These are phyloP conservation scores for Saccharomycopsis sp. DNA, from an alignment of 805 yeast genomes.

Conservation along the genomic window DNA sequence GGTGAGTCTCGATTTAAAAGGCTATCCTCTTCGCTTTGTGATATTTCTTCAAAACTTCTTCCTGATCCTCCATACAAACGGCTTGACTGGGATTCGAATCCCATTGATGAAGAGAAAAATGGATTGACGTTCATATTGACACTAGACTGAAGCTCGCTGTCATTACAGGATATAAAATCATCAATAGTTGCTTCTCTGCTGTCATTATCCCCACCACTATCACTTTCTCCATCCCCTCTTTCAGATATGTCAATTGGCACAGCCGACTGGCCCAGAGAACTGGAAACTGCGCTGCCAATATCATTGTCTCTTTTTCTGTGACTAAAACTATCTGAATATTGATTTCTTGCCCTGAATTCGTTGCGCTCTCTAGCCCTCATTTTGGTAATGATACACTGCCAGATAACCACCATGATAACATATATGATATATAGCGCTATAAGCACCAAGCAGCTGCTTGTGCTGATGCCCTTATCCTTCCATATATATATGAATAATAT, in stretches of 20 bases:
- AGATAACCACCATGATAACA: constrained; percentile 41
- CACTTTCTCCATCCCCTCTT: background rate
- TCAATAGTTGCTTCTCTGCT: constrained; percentile 7
- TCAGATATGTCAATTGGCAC: background rate
- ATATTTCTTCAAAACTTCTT: background rate
- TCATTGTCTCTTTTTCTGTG: background rate
- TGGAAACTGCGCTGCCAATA: background rate
- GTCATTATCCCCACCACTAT: background rate
- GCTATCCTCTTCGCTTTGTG: background rate
- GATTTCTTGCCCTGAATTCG: constrained; percentile 10
- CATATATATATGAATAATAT: constrained; percentile 44
- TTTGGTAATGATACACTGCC: constrained; percentile 33
- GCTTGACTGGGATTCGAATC: background rate
- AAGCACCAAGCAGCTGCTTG: constrained; percentile 53
- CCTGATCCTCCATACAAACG: background rate
- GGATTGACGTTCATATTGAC: constrained; percentile 10
- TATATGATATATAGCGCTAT: constrained; percentile 50
- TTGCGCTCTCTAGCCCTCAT: constrained; percentile 2
- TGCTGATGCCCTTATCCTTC: constrained; percentile 46
- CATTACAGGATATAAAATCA: constrained; percentile 7
- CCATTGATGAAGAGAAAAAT: background rate
- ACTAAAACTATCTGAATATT: constrained; percentile 3
- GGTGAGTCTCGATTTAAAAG: background rate
- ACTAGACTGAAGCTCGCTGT: background rate
- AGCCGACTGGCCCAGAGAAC: background rate